Base-by-base conservation (phyloP, 208 protist genomes). In the Crithidia mellificae region DNA sequence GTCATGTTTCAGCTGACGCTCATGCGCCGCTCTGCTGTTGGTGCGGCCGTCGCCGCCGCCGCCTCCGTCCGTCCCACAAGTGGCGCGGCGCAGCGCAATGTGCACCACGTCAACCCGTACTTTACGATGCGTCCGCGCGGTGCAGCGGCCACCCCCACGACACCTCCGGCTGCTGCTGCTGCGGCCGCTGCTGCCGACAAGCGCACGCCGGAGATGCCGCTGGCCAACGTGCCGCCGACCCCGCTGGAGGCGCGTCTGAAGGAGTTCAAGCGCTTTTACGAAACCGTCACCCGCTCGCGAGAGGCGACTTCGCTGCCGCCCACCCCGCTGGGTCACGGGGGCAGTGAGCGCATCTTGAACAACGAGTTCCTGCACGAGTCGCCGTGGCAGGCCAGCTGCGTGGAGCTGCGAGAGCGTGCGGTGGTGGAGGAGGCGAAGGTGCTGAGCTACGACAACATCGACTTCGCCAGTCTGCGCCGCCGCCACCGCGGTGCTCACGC, bases 291-390 rank as follows among this genome's bases (percentile, higher is more conserved):
- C 0, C 50, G 58, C 27, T 76, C 63, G 19, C 24, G 34, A 0
- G 56, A 50, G 70, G 58, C 47, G 20, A 68, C 50, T 6, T 50
- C 55, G 38, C 54, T 78, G 25, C 50, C 64, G 11, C 65, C 64
- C 1, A 73, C 72, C 29, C 63, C 63, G 36, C 72, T 78, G 15
- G 72, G 72, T 30, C 38, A 72, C 46, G 72, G 58, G 11, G 72
- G 72, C 27, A 73, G 65, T 46, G 72, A 78, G 61, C 72, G 58
- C 58, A 72, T 78, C n/a, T 25, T 78, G 20, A 78, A 78, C 54
- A 78, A 78, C 51, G 64, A 65, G 36, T 17, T 68, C 12, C 59
- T 78, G 50, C 72, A 78, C 44, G n/a, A 59, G 25, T 72, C 56
- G 25, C 72, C 72, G 24, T 78, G 72, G 72, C 72, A 78, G 58